Evolutionary conservation across 768 basidiomycete species (phyloP).

Genomic region (Chalciporus pseudorubinellus): DNA sequence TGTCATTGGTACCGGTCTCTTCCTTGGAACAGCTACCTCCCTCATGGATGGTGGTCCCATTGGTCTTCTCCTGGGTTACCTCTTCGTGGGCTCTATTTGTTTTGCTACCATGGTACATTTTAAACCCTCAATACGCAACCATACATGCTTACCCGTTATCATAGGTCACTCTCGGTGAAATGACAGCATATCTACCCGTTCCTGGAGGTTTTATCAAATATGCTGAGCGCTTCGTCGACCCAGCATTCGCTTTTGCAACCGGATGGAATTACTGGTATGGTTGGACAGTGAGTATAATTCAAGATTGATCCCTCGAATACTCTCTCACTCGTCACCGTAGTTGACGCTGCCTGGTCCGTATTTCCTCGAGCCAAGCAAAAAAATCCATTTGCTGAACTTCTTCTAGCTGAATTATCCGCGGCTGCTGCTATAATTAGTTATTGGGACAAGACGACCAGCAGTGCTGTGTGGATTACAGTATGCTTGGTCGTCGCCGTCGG

Average conservation of each 20-base stretch:
- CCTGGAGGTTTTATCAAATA: conserved; percentile 47
- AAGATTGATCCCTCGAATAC: not conserved
- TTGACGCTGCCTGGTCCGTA: conserved; percentile 26
- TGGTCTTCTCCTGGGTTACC: conserved; percentile 45
- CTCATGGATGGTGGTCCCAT: conserved; percentile 44
- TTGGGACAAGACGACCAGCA: conserved; percentile 41
- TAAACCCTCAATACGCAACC: not conserved
- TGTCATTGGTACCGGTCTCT: conserved; percentile 43
- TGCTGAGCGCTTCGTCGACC: conserved; percentile 48
- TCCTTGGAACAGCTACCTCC: conserved; percentile 34
- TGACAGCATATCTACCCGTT: conserved; percentile 44
- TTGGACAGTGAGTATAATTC: conserved; percentile 26
- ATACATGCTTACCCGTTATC: not conserved
- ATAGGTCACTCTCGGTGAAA: conserved; percentile 42
- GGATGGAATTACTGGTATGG: conserved; percentile 44
- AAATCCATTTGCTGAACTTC: conserved; percentile 1
- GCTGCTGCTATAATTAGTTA: conserved; percentile 50
- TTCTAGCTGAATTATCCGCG: conserved; percentile 45
- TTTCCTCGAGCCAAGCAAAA: not conserved
- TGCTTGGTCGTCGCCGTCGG: conserved; percentile 48
- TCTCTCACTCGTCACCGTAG: conserved; percentile 6
- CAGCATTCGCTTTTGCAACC: conserved; percentile 43
- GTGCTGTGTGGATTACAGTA: conserved; percentile 52
- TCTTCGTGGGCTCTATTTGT: conserved; percentile 37
- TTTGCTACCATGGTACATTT: conserved; percentile 36